phyloP scores from a whole-genome alignment of 345 rosid genomes.

The Boechera divaricarpa region DNA sequence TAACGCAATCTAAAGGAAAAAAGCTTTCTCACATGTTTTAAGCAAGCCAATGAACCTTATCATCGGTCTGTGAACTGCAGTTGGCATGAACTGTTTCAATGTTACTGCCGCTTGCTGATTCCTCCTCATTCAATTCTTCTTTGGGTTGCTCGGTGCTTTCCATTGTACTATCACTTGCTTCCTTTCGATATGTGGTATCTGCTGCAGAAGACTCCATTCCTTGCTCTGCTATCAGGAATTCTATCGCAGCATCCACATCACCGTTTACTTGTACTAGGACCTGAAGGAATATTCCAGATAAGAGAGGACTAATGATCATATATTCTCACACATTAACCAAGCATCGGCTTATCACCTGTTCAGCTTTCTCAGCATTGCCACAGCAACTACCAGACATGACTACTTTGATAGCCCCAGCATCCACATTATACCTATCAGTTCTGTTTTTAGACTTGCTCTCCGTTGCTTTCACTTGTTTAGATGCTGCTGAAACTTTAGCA shows the following conservation, averaged over 20 bases:
- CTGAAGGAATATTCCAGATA: conserved; percentile 46
- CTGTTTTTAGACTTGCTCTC: conserved; percentile 56
- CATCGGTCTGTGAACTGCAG: conserved; percentile 51
- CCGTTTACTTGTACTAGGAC: conserved; percentile 75
- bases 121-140: conserved; percentile 48
- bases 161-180: conserved; percentile 22
- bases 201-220: conserved; percentile 49
- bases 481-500: conserved; percentile 75
- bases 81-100: conserved; percentile 42
- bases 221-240: conserved; percentile 76
- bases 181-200: conserved; percentile 17
- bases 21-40: conserved; percentile 19
- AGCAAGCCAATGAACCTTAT: conserved; percentile 55
- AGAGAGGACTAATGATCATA: conserved; percentile 1
- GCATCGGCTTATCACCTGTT: conserved; percentile 58
- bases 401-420: conserved; percentile 66
- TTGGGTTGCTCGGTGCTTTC: conserved; percentile 45
- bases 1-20: background rate
- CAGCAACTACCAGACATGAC: conserved; percentile 86
- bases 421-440: conserved; percentile 42
- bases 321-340: conserved; percentile 13
- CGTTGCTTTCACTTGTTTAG: conserved; percentile 65
- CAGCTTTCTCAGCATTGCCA: conserved; percentile 65
- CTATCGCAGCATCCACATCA: conserved; percentile 85
- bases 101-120: conserved; percentile 45